Conservation (phyloP, 352 stramenopile species). For the Pythium aristosporum region DNA sequence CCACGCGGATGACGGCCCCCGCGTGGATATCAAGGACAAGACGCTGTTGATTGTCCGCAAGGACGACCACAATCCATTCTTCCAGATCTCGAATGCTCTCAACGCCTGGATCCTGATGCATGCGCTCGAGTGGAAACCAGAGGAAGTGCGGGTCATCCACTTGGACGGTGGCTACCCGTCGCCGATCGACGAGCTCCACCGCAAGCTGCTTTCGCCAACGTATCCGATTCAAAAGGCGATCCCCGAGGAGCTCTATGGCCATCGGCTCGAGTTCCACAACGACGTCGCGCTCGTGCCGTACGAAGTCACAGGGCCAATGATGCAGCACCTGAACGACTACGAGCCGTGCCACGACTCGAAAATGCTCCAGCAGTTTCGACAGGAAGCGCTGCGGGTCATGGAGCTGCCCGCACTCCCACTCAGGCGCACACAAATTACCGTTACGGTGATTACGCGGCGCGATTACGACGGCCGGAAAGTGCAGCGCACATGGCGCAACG, state of each 20-base stretch:
- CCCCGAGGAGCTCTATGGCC: slow-evolving; percentile 23
- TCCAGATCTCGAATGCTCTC: slow-evolving; percentile 30
- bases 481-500: slow-evolving; percentile 33
- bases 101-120: slow-evolving; percentile 32
- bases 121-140: slow-evolving; percentile 13
- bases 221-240: slow-evolving; percentile 16
- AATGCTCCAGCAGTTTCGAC: slow-evolving; percentile 54
- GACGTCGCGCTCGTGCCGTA: slow-evolving; percentile 52
- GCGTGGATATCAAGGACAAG: slow-evolving; percentile 18
- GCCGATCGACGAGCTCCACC: slow-evolving; percentile 28
- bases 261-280: slow-evolving; percentile 34
- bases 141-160: slow-evolving; percentile 27
- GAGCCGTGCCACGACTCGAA: slow-evolving; percentile 60
- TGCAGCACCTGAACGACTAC: slow-evolving; percentile 65
- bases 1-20: not conserved
- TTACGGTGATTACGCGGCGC: slow-evolving; percentile 35
- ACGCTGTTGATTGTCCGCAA: slow-evolving; percentile 30
- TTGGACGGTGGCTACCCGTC: slow-evolving; percentile 33
- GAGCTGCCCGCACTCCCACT: not conserved
- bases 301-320: slow-evolving; percentile 58
- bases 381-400: slow-evolving; percentile 7
- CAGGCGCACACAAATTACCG: slow-evolving; percentile 6
- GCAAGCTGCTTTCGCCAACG: slow-evolving; percentile 21
- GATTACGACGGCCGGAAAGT: slow-evolving; percentile 27
- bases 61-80: slow-evolving; percentile 42